Evolutionary conservation across 257 asterid species (phyloP).

Genomic region (Scutellaria baicalensis): DNA sequence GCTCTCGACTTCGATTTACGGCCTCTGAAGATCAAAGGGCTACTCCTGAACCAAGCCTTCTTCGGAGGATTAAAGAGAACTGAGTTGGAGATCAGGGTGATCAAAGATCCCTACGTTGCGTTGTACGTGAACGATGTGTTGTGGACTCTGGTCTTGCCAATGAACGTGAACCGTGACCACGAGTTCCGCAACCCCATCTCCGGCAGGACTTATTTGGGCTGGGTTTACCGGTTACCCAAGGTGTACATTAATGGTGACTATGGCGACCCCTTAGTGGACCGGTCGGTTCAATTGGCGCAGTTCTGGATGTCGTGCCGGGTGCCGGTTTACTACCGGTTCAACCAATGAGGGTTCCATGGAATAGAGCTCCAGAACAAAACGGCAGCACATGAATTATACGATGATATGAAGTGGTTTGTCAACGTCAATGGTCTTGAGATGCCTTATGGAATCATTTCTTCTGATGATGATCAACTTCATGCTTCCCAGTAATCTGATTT

Average conservation of each 20-base stretch:
- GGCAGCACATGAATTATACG: not conserved
- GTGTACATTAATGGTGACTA: constrained; percentile 12
- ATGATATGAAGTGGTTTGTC: constrained; percentile 18
- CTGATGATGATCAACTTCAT: not conserved
- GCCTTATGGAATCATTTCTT: not conserved
- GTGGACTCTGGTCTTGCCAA: constrained; percentile 27
- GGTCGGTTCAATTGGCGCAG: constrained; percentile 11
- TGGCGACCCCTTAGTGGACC: constrained; percentile 23
- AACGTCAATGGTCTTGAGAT: not conserved
- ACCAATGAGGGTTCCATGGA: constrained; percentile 20
- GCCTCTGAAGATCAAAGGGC: constrained; percentile 23
- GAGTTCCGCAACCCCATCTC: constrained; percentile 25
- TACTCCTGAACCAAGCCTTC: constrained; percentile 26
- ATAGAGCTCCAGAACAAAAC: not conserved
- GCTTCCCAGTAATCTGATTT: not conserved
- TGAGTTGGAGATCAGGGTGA: constrained; percentile 14
- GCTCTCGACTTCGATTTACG: constrained; percentile 8
- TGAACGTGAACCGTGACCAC: constrained; percentile 13
- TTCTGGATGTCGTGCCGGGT: constrained; percentile 5
- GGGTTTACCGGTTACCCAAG: constrained; percentile 17
- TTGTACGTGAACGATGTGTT: constrained; percentile 16
- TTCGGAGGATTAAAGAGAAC: constrained; percentile 23
- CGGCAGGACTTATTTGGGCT: constrained; percentile 4
- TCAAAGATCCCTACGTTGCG: constrained; percentile 16
- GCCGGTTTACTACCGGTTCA: constrained; percentile 11